phyloP scores from a whole-genome alignment of 164 flowering plant species.

The Nymphaea thermarum region DNA sequence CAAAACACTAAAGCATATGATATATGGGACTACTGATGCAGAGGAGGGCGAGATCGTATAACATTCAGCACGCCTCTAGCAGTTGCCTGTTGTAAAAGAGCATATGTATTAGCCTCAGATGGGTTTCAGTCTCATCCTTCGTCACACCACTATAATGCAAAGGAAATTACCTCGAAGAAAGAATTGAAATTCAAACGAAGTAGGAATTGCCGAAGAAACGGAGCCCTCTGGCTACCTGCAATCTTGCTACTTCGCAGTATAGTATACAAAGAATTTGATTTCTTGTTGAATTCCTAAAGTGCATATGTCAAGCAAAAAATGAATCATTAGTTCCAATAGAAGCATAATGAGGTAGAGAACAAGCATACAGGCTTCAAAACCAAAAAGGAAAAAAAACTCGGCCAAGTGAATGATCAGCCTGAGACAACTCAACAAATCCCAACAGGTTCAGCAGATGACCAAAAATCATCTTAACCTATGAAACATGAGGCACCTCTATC shows the following conservation, averaged over 20 bases:
- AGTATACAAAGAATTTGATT: conserved; percentile 93
- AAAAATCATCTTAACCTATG: too few relatives aligned
- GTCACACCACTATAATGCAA: not conserved
- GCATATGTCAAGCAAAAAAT: not conserved
- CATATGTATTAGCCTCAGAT: conserved; percentile 1
- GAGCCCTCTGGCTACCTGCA: conserved; percentile 97
- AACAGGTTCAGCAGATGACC: too few relatives aligned
- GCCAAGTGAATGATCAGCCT: too few relatives aligned
- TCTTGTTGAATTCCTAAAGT: conserved; percentile 88
- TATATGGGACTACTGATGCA: conserved; percentile 15
- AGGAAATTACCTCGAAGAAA: conserved; percentile 74
- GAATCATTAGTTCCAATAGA: not conserved
- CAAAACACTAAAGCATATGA: too few relatives aligned
- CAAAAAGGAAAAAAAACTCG: too few relatives aligned
- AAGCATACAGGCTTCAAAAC: too few relatives aligned
- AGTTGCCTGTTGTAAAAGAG: conserved; percentile 50
- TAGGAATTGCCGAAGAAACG: conserved; percentile 83
- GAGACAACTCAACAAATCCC: too few relatives aligned
- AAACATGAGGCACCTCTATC: too few relatives aligned
- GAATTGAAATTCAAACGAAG: conserved; percentile 86
- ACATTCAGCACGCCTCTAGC: conserved; percentile 89
- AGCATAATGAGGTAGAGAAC: too few relatives aligned
- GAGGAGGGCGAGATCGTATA: conserved; percentile 54
- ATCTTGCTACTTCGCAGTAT: conserved; percentile 92
- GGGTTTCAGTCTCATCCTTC: not conserved